Evolutionary conservation across 805 yeast species (phyloP), one percentile per base, ranked within the genome.

Genomic region (Hermanozyma aechmeae): DNA sequence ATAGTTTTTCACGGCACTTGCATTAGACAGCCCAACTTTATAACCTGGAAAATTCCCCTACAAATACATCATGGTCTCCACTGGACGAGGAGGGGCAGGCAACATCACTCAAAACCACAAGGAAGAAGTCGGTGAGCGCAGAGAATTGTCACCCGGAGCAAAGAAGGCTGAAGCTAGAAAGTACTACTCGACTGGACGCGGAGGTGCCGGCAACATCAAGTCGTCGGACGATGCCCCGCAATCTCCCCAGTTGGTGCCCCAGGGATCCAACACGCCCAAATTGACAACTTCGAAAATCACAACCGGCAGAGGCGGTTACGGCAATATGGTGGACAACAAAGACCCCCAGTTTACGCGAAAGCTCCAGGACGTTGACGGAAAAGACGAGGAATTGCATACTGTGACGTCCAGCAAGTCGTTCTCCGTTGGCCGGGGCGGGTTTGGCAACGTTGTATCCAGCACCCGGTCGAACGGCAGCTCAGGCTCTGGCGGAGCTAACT

Each of bases 241-340:
- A 13, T 61, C 72, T 6, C 80, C 80, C 3, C 69, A 63, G 27
- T 59, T 73, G 18, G 72, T 66, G 3, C 71, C 72, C 3, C 73
- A 68, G 39, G 80, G 81, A 3, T 66, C 76, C 4, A 71, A 67
- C 37, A 72, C 80, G 11, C 85, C 86, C 16, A 68, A 59, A 42
- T 58, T 75, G 18, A 50, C 70, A 15, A 68, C 70, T 13, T 68
- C 70, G 16, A 68, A 71, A 15, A 70, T 73, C 45, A 67, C 81
- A 15, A 79, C 86, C 2, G 89, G 87, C 13, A 64, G 89, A 39
- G 89, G 89, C 5, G 89, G 89, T 5, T 76, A 71, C 28, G 89
- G 89, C 4, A 79, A 79, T 44, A 79, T 79, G 82, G 56, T 74
- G 31, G 65, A 60, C 37, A 79, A 78, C 50, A 63, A 63, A 20